Evolutionary conservation across 768 basidiomycete species (phyloP).

Genomic region (Boletus bicolor): DNA sequence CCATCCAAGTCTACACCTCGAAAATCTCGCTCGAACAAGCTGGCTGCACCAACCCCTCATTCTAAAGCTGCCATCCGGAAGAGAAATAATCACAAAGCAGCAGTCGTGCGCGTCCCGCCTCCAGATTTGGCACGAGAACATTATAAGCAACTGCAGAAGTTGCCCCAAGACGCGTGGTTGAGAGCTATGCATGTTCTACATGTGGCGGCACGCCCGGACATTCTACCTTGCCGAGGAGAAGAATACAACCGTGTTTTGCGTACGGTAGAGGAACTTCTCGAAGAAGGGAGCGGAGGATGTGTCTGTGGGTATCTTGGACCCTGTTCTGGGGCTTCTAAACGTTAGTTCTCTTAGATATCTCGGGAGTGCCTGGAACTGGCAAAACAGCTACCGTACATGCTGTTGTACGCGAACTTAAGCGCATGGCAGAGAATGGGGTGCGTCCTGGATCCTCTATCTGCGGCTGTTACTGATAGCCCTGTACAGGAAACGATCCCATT

Average conservation of each 20-base stretch:
- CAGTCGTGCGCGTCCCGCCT: constrained; percentile 33
- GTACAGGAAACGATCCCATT: constrained; percentile 88
- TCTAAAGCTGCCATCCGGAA: constrained; percentile 64
- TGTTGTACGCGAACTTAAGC: constrained; percentile 83
- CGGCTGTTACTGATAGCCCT: background rate
- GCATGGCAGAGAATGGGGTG: constrained; percentile 81
- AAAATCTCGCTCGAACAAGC: constrained; percentile 35
- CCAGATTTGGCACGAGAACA: constrained; percentile 35
- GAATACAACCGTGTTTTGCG: constrained; percentile 77
- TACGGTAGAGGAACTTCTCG: constrained; percentile 79
- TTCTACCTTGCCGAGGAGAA: constrained; percentile 82
- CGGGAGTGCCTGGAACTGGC: constrained; percentile 97
- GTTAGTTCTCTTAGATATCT: constrained; percentile 64
- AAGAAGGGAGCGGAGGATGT: constrained; percentile 93
- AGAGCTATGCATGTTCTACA: constrained; percentile 89
- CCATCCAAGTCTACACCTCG: constrained; percentile 34
- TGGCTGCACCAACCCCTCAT: constrained; percentile 69
- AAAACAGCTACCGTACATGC: constrained; percentile 98
- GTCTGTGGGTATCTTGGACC: constrained; percentile 59
- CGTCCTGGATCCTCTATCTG: constrained; percentile 20
- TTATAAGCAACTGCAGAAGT: constrained; percentile 42
- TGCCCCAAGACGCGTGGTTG: constrained; percentile 77
- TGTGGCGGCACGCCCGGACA: constrained; percentile 88
- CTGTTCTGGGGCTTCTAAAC: background rate
- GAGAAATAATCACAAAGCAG: constrained; percentile 34